Evolutionary conservation across 768 basidiomycete species (phyloP).

Genomic region (Lentinula lateritia): DNA sequence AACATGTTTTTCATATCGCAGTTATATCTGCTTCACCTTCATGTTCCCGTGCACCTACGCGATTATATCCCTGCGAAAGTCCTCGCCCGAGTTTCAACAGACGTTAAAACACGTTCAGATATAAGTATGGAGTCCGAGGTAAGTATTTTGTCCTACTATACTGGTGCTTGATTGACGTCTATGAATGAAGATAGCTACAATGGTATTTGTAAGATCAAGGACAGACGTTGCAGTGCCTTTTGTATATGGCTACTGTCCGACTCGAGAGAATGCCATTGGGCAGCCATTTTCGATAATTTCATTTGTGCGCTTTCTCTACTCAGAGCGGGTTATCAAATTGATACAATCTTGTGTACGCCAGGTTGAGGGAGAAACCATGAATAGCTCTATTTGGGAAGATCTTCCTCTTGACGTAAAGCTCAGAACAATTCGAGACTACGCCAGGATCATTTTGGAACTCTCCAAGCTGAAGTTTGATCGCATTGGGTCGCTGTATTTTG

Average conservation of each 20-base stretch:
- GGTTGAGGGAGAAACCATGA: slow-evolving; percentile 15
- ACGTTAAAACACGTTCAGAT: slow-evolving; percentile 16
- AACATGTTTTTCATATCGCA: slow-evolving; percentile 1
- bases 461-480: slow-evolving; percentile 16
- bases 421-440: slow-evolving; percentile 15
- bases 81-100: slow-evolving; percentile 16
- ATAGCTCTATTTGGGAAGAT: slow-evolving; percentile 15
- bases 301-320: slow-evolving; percentile 9
- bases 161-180: background rate
- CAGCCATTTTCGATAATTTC: slow-evolving; percentile 17
- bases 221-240: slow-evolving; percentile 15
- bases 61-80: slow-evolving; percentile 12
- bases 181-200: slow-evolving; percentile 13
- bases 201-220: slow-evolving; percentile 17
- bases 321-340: background rate
- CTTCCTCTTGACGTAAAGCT: slow-evolving; percentile 15
- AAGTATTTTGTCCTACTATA: background rate
- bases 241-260: slow-evolving; percentile 18
- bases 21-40: slow-evolving; percentile 15
- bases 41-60: slow-evolving; percentile 9
- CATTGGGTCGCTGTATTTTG: slow-evolving; percentile 20
- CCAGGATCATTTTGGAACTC: slow-evolving; percentile 14
- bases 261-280: slow-evolving; percentile 16
- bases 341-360: background rate
- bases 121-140: slow-evolving; percentile 20